These are phyloP conservation scores for Penicillium goetzii DNA, from an alignment of 495 filamentous ascomycete genomes.

Conservation along the genomic window DNA sequence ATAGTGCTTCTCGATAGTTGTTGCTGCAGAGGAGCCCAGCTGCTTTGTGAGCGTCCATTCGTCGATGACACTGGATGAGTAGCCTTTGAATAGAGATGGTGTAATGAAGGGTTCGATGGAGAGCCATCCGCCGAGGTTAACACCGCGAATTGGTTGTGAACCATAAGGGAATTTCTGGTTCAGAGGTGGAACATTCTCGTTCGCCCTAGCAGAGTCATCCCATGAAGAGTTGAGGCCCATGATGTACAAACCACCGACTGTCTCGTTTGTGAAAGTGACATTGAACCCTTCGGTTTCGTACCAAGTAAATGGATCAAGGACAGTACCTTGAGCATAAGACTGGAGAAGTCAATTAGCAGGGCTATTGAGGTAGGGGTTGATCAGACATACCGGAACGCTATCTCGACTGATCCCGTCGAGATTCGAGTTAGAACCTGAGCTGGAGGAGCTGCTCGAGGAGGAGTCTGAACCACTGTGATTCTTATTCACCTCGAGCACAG, in stretches of 20 bases:
- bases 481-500: constrained; percentile 71
- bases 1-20: constrained; percentile 86
- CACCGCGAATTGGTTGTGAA: constrained; percentile 77
- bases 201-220: constrained; percentile 80
- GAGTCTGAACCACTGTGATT: constrained; percentile 38
- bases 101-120: constrained; percentile 94
- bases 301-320: constrained; percentile 92
- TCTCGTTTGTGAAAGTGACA: constrained; percentile 85
- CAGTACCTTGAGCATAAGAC: constrained; percentile 67
- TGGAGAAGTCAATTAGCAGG: constrained; percentile 13
- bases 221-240: constrained; percentile 90
- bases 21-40: constrained; percentile 64
- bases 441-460: constrained; percentile 30
- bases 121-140: constrained; percentile 95
- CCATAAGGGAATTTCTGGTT: constrained; percentile 74
- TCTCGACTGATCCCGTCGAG: constrained; percentile 61
- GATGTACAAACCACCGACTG: constrained; percentile 79
- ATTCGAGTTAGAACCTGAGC: constrained; percentile 51
- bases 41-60: constrained; percentile 79
- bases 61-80: constrained; percentile 73
- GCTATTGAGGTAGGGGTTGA: background rate
- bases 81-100: constrained; percentile 80
- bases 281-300: constrained; percentile 92
- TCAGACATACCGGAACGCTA: constrained; percentile 60
- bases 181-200: constrained; percentile 77